Base-by-base conservation (phyloP, 371 early-diverging fungal species). In the Actinomucor elegans region DNA sequence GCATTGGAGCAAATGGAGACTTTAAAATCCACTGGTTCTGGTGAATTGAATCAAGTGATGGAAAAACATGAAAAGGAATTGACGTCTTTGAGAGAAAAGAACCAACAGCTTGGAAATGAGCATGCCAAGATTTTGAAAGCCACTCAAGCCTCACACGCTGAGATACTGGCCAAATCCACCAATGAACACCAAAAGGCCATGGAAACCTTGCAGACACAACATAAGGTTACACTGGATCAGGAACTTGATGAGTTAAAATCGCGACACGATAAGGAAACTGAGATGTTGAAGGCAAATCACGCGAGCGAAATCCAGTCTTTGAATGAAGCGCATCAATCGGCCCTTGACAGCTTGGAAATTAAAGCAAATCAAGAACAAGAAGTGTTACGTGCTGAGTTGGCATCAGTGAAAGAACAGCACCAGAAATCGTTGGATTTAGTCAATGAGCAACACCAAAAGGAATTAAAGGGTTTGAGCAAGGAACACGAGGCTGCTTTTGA, bases 401-500 rank as follows among this genome's bases (percentile, higher is more conserved):
- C 37, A 6, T 8, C 29, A 5, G 10, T 55, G 21, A 33, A 32
- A 1, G 37, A 41, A 20, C 33, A 32, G 9, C 41, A 55, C 35
- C 31, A 45, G 17, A n/a, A 15, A 21, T 9, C 21, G 3, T 20
- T 63, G 7, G 29, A 34, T 3, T 15, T 36, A 17, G 17, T 32
- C 8, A 37, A 50, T 10, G 14, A 38, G 15, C 23, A 55, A 14
- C 48, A 57, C 29, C 44, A 52, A 23, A 33, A 49, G 14, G 49
- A 59, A 14, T 21, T 57, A 14, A 17, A 49, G 10, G 17, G 6
- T 9, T 20, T 65, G 10, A 55, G 53, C 24, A 29, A 60, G 7
- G 51, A 60, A 17, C 57, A 50, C 31, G 54, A 47, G 10, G 18
- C 24, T 8, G 42, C 59, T 23, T 41, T 67, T 41, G 52, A 69